These are phyloP conservation scores for Cerrena zonata DNA, from an alignment of 1,284 basidiomycete species.

Conservation along the genomic window DNA sequence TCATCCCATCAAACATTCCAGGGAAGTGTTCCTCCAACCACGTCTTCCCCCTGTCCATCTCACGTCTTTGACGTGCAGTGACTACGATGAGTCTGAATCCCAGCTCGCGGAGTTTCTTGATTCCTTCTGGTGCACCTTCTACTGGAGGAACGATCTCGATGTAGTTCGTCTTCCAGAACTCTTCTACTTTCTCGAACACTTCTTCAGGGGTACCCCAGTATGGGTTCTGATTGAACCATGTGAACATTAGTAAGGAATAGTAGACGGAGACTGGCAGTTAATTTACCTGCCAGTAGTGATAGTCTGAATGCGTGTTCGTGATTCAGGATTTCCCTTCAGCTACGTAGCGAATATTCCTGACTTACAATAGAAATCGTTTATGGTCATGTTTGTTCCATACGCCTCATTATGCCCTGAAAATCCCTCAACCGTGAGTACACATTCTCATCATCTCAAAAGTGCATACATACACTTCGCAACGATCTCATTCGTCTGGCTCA, in stretches of 20 bases:
- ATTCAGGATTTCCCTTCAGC: neutral
- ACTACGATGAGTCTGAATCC: slow-evolving; percentile 70
- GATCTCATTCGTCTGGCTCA: slow-evolving; percentile 61
- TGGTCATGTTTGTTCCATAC: slow-evolving; percentile 47
- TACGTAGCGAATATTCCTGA: slow-evolving; percentile 5
- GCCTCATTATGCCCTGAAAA: slow-evolving; percentile 63
- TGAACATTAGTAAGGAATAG: neutral
- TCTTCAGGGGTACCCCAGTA: slow-evolving; percentile 64
- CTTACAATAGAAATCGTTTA: slow-evolving; percentile 65
- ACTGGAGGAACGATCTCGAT: slow-evolving; percentile 53
- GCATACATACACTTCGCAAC: slow-evolving; percentile 55
- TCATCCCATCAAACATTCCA: slow-evolving; percentile 62
- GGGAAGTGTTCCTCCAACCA: slow-evolving; percentile 69
- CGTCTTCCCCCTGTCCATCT: slow-evolving; percentile 55
- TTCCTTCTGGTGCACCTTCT: slow-evolving; percentile 59
- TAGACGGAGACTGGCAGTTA: neutral
- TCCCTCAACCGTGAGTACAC: neutral
- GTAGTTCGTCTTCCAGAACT: slow-evolving; percentile 52
- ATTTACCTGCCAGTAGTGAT: slow-evolving; percentile 64
- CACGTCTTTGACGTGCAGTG: slow-evolving; percentile 60
- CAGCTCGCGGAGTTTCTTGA: slow-evolving; percentile 49
- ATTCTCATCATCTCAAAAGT: neutral
- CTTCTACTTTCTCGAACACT: slow-evolving; percentile 54
- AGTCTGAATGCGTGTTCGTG: slow-evolving; percentile 31
- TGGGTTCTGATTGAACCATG: slow-evolving; percentile 21